Evolutionary conservation across 2,329 filamentous ascomycete genomes (phyloP).

Genomic region (Orbilia brochopaga): DNA sequence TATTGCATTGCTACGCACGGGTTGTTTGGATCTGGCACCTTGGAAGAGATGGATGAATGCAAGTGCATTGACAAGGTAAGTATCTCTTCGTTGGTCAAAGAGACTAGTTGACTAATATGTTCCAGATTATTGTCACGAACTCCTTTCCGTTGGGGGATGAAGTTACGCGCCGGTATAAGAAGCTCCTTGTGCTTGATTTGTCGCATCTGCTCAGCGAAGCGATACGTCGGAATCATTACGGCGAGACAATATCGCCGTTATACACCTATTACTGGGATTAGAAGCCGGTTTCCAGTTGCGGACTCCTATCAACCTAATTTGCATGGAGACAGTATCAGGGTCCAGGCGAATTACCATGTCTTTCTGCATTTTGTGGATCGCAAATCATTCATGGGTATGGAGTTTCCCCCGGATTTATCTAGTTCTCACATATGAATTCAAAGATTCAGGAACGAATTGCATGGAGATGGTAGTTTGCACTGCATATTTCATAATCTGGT

Average conservation of each 20-base stretch:
- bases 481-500: no score
- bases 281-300: neutral
- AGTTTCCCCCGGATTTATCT: no score
- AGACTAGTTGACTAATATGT: neutral
- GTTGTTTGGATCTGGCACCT: constrained; percentile 85
- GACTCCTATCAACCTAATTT: no score
- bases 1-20: constrained; percentile 98
- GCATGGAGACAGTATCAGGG: no score
- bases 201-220: constrained; percentile 87
- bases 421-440: no score
- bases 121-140: constrained; percentile 85
- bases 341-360: no score
- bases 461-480: no score
- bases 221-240: constrained; percentile 94
- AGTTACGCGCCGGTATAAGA: constrained; percentile 72
- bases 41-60: constrained; percentile 88
- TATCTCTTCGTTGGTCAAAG: neutral
- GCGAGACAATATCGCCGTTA: constrained; percentile 64
- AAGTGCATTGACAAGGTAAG: constrained; percentile 78
- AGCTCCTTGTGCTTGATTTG: constrained; percentile 87
- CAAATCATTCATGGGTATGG: no score
- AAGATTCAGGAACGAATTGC: no score
- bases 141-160: constrained; percentile 88
- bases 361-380: no score
- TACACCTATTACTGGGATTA: constrained; percentile 48